These are phyloP conservation scores for Populus simonii DNA, from an alignment of 345 rosid genomes.

Conservation along the genomic window DNA sequence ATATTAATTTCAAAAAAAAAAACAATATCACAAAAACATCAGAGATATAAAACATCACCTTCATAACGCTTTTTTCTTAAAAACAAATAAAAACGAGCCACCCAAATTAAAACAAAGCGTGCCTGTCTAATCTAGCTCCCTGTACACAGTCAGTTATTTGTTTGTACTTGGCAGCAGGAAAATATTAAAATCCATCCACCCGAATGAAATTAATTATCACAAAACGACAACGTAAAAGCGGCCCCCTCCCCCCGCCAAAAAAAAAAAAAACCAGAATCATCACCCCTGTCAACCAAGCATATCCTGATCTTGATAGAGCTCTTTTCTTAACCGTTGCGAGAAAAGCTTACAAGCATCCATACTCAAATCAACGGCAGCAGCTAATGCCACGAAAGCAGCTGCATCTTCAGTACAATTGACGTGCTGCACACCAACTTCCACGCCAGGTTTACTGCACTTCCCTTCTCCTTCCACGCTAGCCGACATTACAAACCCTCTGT, in stretches of 20 bases:
- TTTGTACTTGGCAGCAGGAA: constrained; percentile 23
- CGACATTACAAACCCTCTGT: constrained; percentile 83
- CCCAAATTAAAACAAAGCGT: constrained; percentile 37
- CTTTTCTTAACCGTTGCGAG: constrained; percentile 82
- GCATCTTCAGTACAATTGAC: constrained; percentile 92
- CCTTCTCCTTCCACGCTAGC: constrained; percentile 85
- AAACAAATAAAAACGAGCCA: constrained; percentile 36
- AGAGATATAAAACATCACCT: no score
- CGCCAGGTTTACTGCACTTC: constrained; percentile 76
- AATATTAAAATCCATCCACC: constrained; percentile 15
- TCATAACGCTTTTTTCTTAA: not conserved
- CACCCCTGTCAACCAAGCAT: constrained; percentile 10
- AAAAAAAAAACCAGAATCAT: not conserved
- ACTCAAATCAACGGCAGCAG: constrained; percentile 86
- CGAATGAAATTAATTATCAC: not conserved
- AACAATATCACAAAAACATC: no score
- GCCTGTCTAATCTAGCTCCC: constrained; percentile 24
- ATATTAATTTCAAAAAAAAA: no score
- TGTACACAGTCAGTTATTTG: constrained; percentile 23
- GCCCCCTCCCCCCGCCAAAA: not conserved
- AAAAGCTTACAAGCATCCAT: constrained; percentile 91
- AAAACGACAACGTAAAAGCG: not conserved
- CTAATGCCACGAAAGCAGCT: constrained; percentile 85
- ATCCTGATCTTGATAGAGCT: constrained; percentile 56
- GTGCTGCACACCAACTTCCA: constrained; percentile 89